Evolutionary conservation across 352 stramenopile genomes (phyloP).

Genomic region (Phytopythium chamaehyphon): DNA sequence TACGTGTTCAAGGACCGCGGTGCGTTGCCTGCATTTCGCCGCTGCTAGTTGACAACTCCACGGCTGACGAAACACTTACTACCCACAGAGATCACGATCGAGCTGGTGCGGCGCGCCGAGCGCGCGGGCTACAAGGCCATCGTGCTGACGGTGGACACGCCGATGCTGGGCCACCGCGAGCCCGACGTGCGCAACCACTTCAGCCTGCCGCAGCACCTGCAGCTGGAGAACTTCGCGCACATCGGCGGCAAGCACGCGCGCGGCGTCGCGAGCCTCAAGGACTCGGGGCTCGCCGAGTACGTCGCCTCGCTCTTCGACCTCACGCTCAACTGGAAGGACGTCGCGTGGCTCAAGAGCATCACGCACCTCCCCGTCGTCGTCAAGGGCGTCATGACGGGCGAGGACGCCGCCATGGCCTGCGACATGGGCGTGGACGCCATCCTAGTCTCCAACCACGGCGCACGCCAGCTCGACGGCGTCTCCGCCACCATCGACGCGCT

Average conservation of each 20-base stretch:
- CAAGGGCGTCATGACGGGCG: conserved; percentile 92
- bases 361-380: conserved; percentile 90
- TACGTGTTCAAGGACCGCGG: conserved; percentile 94
- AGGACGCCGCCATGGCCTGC: conserved; percentile 90
- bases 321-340: conserved; percentile 92
- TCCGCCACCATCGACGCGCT: conserved; percentile 90
- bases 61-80: no score
- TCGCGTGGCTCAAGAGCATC: conserved; percentile 91
- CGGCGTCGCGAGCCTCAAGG: conserved; percentile 44
- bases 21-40: no score
- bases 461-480: conserved; percentile 89
- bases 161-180: conserved; percentile 94
- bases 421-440: conserved; percentile 90
- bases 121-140: conserved; percentile 95
- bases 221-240: conserved; percentile 33
- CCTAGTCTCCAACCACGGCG: conserved; percentile 94
- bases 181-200: conserved; percentile 94
- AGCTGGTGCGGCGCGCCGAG: conserved; percentile 88
- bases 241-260: conserved; percentile 61
- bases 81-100: conserved; percentile 90
- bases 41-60: no score
- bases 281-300: conserved; percentile 49
- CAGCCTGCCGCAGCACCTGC: conserved; percentile 73
- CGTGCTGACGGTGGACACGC: conserved; percentile 95
- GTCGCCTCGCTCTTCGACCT: conserved; percentile 91